Base-by-base conservation (phyloP, 768 basidiomycete species). In the Cubamyces lactineus region DNA sequence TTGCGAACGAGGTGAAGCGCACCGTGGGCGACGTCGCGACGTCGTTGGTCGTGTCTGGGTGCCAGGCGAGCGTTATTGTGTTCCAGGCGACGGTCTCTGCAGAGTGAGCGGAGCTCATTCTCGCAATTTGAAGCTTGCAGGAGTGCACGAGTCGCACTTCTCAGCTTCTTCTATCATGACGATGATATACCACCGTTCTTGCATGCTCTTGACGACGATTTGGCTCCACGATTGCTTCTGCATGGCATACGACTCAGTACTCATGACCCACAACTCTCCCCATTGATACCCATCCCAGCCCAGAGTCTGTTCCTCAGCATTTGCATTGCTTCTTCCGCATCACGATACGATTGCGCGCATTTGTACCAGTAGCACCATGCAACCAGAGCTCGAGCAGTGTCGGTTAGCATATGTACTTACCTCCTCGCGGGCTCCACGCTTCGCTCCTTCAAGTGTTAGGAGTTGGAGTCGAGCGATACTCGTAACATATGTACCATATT, bases 11-110 rank as follows among this genome's bases (percentile, higher is more conserved):
- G 70, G 84, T 94, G 61, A 79, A 82, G 71, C 89, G 90, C 77
- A 94, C 94, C 21, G 79, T 96, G 24, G 96, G 96, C 2, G 92
- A 96, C 71, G 87, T 92, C 17, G 91, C 86, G 2, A 84, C 88
- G 42, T 87, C 87, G 47, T 84, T 96, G 71, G 84, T 94, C 13
- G 77, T 87, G 2, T 79, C 85, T 6, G 84, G 83, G 1, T 77
- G 79, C 53, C 82, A 82, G 39, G 78, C 80, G 45, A 89, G 85
- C 19, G 67, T 92, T 42, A 76, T 92, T 39, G 89, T 93, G 1
- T 69, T 93, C 38, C 91, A 92, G 76, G 84, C 86, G 24, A 67
- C 66, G 12, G 45, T 63, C 15, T 47, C 52, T 6, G 34, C 62
- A 5, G 57, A 63, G 45, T 43, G 38, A 55, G 53, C 19, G 47